Base-by-base conservation (phyloP, 192 early-diverging fungal species). In the Coemansia sp. region DNA sequence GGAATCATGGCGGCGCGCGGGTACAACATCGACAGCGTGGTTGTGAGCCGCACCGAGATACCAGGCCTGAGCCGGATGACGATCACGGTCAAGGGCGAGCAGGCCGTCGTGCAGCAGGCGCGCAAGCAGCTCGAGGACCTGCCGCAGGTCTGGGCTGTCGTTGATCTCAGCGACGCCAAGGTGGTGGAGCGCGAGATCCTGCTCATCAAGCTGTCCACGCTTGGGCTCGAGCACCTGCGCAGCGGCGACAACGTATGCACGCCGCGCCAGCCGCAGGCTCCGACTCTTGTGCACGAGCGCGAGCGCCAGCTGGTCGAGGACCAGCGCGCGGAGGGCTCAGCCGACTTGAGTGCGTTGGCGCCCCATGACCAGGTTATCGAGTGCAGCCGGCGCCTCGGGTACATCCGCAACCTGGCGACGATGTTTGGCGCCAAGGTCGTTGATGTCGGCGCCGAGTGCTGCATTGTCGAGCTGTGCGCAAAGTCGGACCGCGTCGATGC, bases 11-110 rank as follows among this genome's bases (percentile, higher is more conserved):
- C 97, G 15, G 95, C 89, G 29, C 85, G 97, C 67, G 94, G 94
- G 0, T 96, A 96, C 85, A 99, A 97, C 76, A 99, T 99, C 73
- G 97, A 99, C 67, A 94, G 94, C 46, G 85, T 99, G 47, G 95
- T 99, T 6, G 97, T 97, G 17, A 92, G 93, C 68, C 95, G 93
- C 67, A 99, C 97, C 11, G 95, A 99, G 75, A 95, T 96, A 15
- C 87, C 88, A 0, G 94, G 95, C 61, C 86, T 99, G 59, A 89
- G 87, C 65, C 88, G 97, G 46, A 97, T 97, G 94, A 99, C 95
- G 6, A 92, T 99, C 49, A 92, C 95, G 15, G 79, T 99, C 56
- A 90, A 89, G 43, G 97, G 94, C n/a, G 89, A 93, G 65, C 85
- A 88, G 54, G 85, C 79, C 9, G 86, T 86, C 37, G 89, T 99